Percentiles rank a stretch among this genome's conserved stretches.
phyloP scores from a whole-genome alignment of 1,284 basidiomycete species.

The Ustilago cynodontis region DNA sequence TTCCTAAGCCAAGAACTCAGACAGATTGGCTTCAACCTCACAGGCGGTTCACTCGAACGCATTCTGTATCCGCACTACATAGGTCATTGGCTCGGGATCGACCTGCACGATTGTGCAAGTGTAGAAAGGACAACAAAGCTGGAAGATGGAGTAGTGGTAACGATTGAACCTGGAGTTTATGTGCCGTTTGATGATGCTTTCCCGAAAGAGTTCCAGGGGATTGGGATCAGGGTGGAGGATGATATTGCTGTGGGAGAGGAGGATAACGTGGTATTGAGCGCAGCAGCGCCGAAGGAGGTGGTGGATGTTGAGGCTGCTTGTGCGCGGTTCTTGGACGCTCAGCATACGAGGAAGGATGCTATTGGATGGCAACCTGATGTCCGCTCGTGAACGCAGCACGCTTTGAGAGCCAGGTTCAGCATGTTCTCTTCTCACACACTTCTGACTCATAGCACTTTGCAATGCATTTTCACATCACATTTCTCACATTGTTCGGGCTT shows the following conservation, averaged over 20 bases:
- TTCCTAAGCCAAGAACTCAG: slow-evolving; percentile 81
- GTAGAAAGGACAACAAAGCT: slow-evolving; percentile 58
- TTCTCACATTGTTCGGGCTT: background rate
- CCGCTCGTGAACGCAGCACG: background rate
- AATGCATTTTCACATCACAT: slow-evolving; percentile 1
- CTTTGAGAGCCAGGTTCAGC: background rate
- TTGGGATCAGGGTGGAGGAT: slow-evolving; percentile 68
- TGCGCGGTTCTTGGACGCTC: slow-evolving; percentile 17
- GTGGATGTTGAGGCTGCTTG: slow-evolving; percentile 66
- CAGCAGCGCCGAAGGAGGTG: slow-evolving; percentile 64
- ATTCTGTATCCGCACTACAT: slow-evolving; percentile 87
- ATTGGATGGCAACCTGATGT: slow-evolving; percentile 9
- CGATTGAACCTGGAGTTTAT: slow-evolving; percentile 68
- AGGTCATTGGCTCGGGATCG: slow-evolving; percentile 86
- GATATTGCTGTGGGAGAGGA: slow-evolving; percentile 59
- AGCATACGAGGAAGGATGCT: background rate
- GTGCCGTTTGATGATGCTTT: slow-evolving; percentile 61
- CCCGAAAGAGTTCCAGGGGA: slow-evolving; percentile 62
- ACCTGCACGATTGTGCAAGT: slow-evolving; percentile 66
- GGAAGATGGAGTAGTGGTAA: slow-evolving; percentile 61
- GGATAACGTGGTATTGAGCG: slow-evolving; percentile 56
- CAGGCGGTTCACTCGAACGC: slow-evolving; percentile 77
- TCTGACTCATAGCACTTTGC: background rate
- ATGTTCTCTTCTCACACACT: background rate
- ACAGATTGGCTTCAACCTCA: slow-evolving; percentile 81